These are phyloP conservation scores for Rhypophila decipiens DNA, from an alignment of 495 filamentous ascomycete genomes.

Conservation along the genomic window DNA sequence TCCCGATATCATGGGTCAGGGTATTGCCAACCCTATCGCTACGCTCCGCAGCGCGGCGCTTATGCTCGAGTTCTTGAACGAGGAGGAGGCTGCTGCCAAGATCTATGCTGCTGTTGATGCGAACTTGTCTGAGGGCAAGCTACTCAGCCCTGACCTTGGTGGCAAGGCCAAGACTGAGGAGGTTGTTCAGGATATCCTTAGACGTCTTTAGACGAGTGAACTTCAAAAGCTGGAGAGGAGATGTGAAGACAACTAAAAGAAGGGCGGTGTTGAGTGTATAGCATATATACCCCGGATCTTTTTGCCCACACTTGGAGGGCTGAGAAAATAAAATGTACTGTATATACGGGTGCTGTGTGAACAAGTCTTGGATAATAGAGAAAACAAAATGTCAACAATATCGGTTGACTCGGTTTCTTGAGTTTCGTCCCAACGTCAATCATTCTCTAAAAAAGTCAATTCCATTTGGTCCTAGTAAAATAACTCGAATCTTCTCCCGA, in stretches of 20 bases:
- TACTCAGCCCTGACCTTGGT: constrained; percentile 86
- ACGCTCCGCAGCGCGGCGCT: constrained; percentile 85
- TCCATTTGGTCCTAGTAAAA: background rate
- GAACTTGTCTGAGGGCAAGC: constrained; percentile 75
- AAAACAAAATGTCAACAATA: no score
- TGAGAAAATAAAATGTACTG: no score
- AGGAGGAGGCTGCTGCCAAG: constrained; percentile 76
- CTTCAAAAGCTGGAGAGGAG: no score
- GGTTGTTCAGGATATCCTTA: constrained; percentile 85
- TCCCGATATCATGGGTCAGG: constrained; percentile 88
- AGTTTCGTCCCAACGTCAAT: no score
- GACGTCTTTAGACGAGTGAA: constrained; percentile 71
- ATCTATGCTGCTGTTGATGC: constrained; percentile 91
- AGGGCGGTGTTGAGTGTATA: no score
- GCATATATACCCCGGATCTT: no score
- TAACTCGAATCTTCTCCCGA: no score
- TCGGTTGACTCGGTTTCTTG: no score
- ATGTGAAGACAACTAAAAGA: no score
- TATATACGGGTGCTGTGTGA: no score
- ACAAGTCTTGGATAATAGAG: no score
- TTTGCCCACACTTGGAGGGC: no score
- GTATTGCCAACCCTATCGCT: constrained; percentile 93
- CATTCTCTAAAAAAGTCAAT: background rate
- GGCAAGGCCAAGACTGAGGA: constrained; percentile 82
- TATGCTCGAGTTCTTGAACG: constrained; percentile 92